Base-by-base conservation (phyloP, 2,329 filamentous ascomycete genomes). In the Diaporthe humulicola region DNA sequence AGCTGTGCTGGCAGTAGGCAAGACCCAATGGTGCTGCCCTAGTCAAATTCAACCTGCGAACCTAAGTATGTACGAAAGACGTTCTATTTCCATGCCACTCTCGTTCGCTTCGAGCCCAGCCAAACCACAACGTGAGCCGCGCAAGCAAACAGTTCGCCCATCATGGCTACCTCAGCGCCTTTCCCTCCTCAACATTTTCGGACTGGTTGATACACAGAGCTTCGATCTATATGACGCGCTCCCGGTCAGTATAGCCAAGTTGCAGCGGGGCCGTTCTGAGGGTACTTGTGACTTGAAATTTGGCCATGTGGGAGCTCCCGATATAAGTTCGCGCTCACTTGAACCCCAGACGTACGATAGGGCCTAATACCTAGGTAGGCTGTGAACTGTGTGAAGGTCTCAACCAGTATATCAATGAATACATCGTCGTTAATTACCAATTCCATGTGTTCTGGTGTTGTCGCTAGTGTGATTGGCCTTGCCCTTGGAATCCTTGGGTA, bases 121-220 rank as follows among this genome's bases (percentile, higher is more conserved):
- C 70, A 71, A 12, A 71, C 56, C 42, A 71, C 42, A 9, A 71
- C 70, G 10, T 48, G 56, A 19, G 70, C 36, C 14, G 70, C 70
- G 48, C 56, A 28, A 4, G n/a, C 70, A 14, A 71, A 71, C 2
- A 71, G 14, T 12, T 71, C 14, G 28, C 56, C 56, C 56, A 71
- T 71, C 56, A 10, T 30, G 7, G 70, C 70, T 28, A 71, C 70
- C 4, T 71, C 40, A 0, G 40, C 28, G 12, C 42, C 40, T 6
- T 71, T 61, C 52, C 40, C 12, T 71, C 54, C 52, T 71, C 70
- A 2, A 36, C 7, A 7, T 61, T 17, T 14, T 71, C 38, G 70
- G 70, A 71, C 56, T 71, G 70, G 2, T 71, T 48, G 25, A 71
- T 71, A 19, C 56, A 71, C 14, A 71, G 12, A 9, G 70, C 42